Evolutionary conservation across 163 green algal genomes (phyloP).

Genomic region (Scenedesmus sp.): DNA sequence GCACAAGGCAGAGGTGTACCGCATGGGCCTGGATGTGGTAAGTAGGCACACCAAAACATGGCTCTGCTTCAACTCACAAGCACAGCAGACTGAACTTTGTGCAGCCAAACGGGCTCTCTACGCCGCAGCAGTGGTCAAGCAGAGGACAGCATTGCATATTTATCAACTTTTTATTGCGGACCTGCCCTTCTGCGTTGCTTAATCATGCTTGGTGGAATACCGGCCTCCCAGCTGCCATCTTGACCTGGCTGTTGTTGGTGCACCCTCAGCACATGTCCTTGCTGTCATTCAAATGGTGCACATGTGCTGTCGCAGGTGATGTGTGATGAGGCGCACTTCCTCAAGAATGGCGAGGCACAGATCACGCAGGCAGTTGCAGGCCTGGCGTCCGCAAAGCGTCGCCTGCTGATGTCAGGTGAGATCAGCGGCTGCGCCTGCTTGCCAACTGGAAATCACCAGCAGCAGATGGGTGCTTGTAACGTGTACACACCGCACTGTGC

Average conservation of each 20-base stretch:
- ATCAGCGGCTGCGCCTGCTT: neutral
- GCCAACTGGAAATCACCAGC: neutral
- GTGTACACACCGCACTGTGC: too few species aligned
- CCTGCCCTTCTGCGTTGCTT: too few species aligned
- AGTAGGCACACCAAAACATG: neutral
- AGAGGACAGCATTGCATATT: too few species aligned
- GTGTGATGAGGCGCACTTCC: slow-evolving; percentile 97
- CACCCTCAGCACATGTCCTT: neutral
- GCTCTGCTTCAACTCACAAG: neutral
- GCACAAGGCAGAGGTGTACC: slow-evolving; percentile 59
- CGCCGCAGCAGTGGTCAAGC: too few species aligned
- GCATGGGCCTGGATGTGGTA: slow-evolving; percentile 65
- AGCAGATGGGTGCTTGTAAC: too few species aligned
- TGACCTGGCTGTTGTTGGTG: neutral
- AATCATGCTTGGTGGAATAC: too few species aligned
- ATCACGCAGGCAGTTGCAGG: slow-evolving; percentile 87
- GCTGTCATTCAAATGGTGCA: neutral
- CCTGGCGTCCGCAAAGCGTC: slow-evolving; percentile 81
- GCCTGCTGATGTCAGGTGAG: slow-evolving; percentile 89
- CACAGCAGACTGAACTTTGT: too few species aligned
- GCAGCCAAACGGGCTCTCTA: too few species aligned
- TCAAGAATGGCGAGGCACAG: slow-evolving; percentile 96
- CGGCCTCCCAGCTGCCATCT: slow-evolving; percentile 71
- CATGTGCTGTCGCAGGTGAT: slow-evolving; percentile 72
- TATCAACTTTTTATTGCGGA: too few species aligned